These are phyloP conservation scores for Tetrahymena thermophila DNA, from an alignment of 73 alveolate genomes.

Conservation along the genomic window DNA sequence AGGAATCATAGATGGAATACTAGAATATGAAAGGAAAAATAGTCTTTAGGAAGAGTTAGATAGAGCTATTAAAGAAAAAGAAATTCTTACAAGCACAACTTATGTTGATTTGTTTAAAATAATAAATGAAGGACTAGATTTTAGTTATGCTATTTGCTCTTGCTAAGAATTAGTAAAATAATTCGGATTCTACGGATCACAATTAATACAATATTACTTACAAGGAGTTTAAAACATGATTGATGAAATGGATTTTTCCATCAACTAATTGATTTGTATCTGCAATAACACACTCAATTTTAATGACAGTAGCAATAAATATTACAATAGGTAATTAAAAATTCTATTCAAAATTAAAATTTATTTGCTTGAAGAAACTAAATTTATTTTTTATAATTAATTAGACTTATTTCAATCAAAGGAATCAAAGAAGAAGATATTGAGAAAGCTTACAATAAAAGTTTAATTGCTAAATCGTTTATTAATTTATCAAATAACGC, in stretches of 20 bases:
- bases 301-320: not conserved
- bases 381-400: not conserved
- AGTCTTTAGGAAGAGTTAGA: not conserved
- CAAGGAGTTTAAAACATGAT: not conserved
- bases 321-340: not conserved
- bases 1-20: slow-evolving; percentile 4
- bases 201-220: not conserved
- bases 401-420: not conserved
- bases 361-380: no score
- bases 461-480: not conserved
- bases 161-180: not conserved
- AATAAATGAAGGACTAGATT: slow-evolving; percentile 32
- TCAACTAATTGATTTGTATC: not conserved
- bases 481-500: not conserved
- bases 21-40: slow-evolving; percentile 11
- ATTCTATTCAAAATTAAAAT: no score
- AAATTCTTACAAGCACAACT: not conserved
- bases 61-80: not conserved
- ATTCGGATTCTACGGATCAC: not conserved
- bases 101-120: slow-evolving; percentile 32
- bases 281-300: not conserved
- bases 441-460: not conserved
- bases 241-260: not conserved
- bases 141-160: not conserved
- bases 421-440: not conserved